Percentiles rank a stretch among this genome's conserved stretches.
phyloP scores from a whole-genome alignment of 257 asterid species.

The Solanum appendiculatum region DNA sequence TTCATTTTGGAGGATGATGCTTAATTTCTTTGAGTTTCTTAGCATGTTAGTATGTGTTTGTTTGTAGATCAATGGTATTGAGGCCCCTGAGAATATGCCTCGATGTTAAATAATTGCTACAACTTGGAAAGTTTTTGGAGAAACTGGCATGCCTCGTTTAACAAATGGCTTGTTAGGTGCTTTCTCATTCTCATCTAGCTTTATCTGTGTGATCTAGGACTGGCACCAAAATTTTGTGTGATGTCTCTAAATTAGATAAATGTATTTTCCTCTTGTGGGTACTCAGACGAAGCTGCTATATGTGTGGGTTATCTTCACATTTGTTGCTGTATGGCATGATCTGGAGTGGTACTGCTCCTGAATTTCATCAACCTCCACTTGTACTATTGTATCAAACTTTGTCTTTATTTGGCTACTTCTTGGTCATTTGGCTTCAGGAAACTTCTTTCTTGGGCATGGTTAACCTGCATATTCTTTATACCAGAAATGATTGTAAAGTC shows the following conservation, averaged over 20 bases:
- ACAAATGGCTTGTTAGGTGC: conserved; percentile 98
- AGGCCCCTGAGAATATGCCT: conserved; percentile 96
- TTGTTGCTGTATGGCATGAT: conserved; percentile 97
- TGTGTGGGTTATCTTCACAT: conserved; percentile 93
- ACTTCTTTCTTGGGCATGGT: conserved; percentile 99
- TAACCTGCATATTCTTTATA: conserved; percentile 86
- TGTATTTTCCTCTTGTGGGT: conserved; percentile 96
- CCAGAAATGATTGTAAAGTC: conserved; percentile 91
- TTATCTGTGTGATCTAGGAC: not conserved
- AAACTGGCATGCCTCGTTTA: conserved; percentile 98
- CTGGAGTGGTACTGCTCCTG: conserved; percentile 65
- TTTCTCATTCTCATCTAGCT: not conserved
- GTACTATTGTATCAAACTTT: not conserved
- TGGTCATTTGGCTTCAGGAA: conserved; percentile 50
- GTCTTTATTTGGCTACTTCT: conserved; percentile 6
- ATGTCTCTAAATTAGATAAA: conserved; percentile 38
- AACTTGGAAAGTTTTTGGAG: conserved; percentile 91
- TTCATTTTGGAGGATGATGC: not conserved
- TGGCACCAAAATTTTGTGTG: not conserved
- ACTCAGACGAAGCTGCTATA: conserved; percentile 76
- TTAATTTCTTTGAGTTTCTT: not conserved
- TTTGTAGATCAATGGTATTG: conserved; percentile 79
- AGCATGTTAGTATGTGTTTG: conserved; percentile 1
- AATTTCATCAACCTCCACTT: not conserved
- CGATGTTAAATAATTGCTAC: conserved; percentile 89